These are phyloP conservation scores for Catharanthus roseus DNA, from an alignment of 257 asterid genomes.

Conservation along the genomic window DNA sequence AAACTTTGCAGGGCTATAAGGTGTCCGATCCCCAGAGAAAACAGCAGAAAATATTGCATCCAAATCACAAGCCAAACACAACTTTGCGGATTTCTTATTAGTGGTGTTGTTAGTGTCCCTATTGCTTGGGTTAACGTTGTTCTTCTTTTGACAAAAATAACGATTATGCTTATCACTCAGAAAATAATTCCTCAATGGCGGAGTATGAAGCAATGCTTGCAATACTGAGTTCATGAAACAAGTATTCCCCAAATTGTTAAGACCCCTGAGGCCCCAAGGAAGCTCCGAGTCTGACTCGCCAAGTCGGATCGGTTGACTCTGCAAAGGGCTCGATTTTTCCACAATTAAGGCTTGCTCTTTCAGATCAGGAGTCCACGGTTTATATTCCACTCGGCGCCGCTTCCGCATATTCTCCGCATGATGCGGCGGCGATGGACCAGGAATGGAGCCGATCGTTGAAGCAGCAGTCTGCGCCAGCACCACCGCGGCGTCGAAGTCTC, in stretches of 20 bases:
- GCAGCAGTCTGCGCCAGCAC: conserved; percentile 39
- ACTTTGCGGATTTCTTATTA: conserved; percentile 32
- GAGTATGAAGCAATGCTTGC: conserved; percentile 90
- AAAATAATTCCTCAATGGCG: conserved; percentile 87
- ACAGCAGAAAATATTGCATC: conserved; percentile 83
- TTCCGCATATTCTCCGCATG: conserved; percentile 43
- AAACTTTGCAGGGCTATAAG: conserved; percentile 89
- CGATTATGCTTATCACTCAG: conserved; percentile 80
- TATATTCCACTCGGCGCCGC: conserved; percentile 75
- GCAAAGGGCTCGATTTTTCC: conserved; percentile 50
- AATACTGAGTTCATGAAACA: conserved; percentile 92
- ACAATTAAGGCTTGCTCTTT: conserved; percentile 53
- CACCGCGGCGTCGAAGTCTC: conserved; percentile 63
- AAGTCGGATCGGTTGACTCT: conserved; percentile 30
- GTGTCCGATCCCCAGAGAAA: conserved; percentile 60
- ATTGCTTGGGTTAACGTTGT: conserved; percentile 31
- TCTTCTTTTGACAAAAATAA: conserved; percentile 62
- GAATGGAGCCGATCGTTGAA: conserved; percentile 28
- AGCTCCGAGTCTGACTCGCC: conserved; percentile 23
- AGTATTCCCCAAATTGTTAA: conserved; percentile 79
- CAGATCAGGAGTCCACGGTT: conserved; percentile 67
- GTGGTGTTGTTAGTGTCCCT: conserved; percentile 31
- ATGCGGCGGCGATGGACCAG: conserved; percentile 19
- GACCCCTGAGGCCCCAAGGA: conserved; percentile 85
- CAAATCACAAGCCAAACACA: conserved; percentile 94